Evolutionary conservation across 768 basidiomycete genomes (phyloP).

Genomic region (Cyclocybe aegerita): DNA sequence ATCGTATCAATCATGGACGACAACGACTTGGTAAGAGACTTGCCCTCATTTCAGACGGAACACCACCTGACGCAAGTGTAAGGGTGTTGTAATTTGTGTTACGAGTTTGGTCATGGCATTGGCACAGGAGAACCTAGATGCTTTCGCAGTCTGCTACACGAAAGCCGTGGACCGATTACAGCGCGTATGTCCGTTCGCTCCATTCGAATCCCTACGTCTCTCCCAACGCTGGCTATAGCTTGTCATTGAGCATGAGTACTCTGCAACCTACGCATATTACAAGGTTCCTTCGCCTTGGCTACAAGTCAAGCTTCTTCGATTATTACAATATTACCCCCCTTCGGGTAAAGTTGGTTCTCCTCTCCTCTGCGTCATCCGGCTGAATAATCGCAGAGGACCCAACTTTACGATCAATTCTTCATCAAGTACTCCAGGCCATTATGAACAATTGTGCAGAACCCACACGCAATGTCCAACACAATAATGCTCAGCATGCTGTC

Average conservation of each 20-base stretch:
- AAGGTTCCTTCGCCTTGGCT: constrained; percentile 98
- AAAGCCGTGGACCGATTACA: constrained; percentile 91
- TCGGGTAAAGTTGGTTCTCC: constrained; percentile 58
- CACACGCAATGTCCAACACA: constrained; percentile 94
- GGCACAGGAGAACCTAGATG: constrained; percentile 91
- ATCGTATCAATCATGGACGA: constrained; percentile 98
- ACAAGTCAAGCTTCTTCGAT: constrained; percentile 90
- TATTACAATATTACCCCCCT: constrained; percentile 95
- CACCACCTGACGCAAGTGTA: constrained; percentile 2
- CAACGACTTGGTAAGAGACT: constrained; percentile 63
- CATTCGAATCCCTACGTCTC: not conserved
- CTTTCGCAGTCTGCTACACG: constrained; percentile 89
- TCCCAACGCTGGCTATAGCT: constrained; percentile 47
- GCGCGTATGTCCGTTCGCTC: constrained; percentile 50
- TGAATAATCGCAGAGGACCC: constrained; percentile 45
- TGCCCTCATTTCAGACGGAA: not conserved
- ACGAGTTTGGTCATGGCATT: constrained; percentile 92
- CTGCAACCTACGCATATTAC: constrained; percentile 92
- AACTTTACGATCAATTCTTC: constrained; percentile 71
- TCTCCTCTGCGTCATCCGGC: not conserved
- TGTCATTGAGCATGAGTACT: constrained; percentile 87
- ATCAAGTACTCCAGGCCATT: constrained; percentile 83
- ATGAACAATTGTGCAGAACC: constrained; percentile 92
- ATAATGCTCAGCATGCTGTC: constrained; percentile 98
- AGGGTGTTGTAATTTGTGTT: constrained; percentile 95